phyloP scores from a whole-genome alignment of 176 grass and related monocot species.

The Oryza brachyantha region DNA sequence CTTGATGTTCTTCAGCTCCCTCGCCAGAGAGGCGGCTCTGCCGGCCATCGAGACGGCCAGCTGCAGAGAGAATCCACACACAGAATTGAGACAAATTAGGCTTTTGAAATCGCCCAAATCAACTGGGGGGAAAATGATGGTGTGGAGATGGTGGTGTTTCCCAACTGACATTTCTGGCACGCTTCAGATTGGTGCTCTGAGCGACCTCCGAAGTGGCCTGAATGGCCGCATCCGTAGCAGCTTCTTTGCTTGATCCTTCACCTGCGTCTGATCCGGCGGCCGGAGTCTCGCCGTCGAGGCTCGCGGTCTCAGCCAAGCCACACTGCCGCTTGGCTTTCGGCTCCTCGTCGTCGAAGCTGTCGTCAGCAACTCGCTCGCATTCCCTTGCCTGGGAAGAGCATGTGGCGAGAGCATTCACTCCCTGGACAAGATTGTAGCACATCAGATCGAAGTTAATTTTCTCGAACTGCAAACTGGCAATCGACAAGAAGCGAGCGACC shows the following conservation, averaged over 20 bases:
- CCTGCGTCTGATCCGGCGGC: not conserved
- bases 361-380: not conserved
- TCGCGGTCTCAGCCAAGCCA: not conserved
- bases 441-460: not conserved
- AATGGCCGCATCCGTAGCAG: not conserved
- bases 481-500: not conserved
- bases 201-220: conserved; percentile 33
- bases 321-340: conserved; percentile 34
- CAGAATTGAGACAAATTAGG: not conserved
- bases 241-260: not conserved
- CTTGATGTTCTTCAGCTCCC: conserved; percentile 85
- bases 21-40: conserved; percentile 65
- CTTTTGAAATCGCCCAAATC: not conserved
- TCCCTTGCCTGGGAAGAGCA: conserved; percentile 27
- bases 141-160: not conserved
- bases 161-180: conserved; percentile 38
- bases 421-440: not conserved
- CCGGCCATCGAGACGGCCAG: conserved; percentile 79
- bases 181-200: conserved; percentile 53
- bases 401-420: conserved; percentile 21
- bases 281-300: not conserved
- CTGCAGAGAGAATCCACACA: conserved; percentile 27
- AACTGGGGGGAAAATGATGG: no score
- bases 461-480: not conserved
- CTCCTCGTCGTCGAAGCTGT: conserved; percentile 11